A percentile compares a stretch with the other conserved stretches of the same genome.
phyloP scores from a whole-genome alignment of 805 yeast species.

The Yarrowia sp. region DNA sequence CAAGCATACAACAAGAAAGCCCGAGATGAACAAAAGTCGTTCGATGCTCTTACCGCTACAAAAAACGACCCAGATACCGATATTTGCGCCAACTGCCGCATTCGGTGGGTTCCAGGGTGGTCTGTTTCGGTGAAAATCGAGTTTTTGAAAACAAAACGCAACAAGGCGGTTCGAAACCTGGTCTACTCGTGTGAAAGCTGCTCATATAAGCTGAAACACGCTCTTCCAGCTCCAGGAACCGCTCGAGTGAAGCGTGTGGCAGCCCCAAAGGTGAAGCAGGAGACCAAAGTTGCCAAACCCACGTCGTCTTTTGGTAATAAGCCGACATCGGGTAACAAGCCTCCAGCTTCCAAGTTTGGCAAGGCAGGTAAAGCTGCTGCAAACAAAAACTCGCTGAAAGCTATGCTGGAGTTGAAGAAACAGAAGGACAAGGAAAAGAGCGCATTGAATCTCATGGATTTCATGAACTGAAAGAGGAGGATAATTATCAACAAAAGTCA shows the following conservation, averaged over 20 bases:
- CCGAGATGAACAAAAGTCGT: not conserved
- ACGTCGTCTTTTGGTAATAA: not conserved
- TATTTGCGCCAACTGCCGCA: constrained; percentile 21
- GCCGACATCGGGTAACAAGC: constrained; percentile 8
- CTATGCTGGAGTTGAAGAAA: constrained; percentile 32
- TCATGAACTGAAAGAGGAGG: constrained; percentile 1
- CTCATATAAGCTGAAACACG: not conserved
- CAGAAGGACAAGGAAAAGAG: constrained; percentile 22
- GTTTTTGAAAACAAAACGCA: constrained; percentile 2
- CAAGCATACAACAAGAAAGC: constrained; percentile 33
- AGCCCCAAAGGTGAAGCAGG: not conserved
- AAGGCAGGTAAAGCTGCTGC: constrained; percentile 5
- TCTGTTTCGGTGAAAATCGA: constrained; percentile 15
- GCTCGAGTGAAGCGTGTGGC: not conserved
- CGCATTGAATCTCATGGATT: constrained; percentile 14
- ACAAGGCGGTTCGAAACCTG: constrained; percentile 9
- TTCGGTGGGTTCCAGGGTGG: constrained; percentile 31
- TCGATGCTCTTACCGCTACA: not conserved
- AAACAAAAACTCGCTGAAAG: constrained; percentile 19
- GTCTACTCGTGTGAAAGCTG: constrained; percentile 14
- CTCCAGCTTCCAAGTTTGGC: constrained; percentile 6
- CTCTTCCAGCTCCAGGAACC: constrained; percentile 7
- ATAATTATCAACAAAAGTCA: too few species aligned
- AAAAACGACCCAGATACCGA: constrained; percentile 20
- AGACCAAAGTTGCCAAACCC: constrained; percentile 8